Percentiles rank a stretch among this genome's conserved stretches.
phyloP scores from a whole-genome alignment of 495 filamentous ascomycete genomes.

The Aspergillus sclerotiicarbonarius region DNA sequence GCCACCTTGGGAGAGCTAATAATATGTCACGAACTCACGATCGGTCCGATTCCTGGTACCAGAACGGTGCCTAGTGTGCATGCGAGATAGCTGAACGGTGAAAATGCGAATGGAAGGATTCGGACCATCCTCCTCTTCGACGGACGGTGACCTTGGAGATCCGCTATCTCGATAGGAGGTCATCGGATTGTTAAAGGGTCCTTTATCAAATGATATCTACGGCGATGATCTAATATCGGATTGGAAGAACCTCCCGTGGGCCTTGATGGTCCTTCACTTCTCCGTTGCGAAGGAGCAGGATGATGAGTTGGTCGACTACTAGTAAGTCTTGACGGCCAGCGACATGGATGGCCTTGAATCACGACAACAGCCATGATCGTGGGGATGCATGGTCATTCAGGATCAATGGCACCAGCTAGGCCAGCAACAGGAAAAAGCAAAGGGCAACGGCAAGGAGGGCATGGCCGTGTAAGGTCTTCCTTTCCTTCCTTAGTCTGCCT shows the following conservation, averaged over 20 bases:
- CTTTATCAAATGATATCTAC: not conserved
- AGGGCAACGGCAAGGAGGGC: not conserved
- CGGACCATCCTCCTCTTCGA: no score
- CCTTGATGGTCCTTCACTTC: not conserved
- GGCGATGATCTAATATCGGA: not conserved
- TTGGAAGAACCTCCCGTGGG: not conserved
- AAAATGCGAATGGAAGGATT: not conserved
- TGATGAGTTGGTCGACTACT: no score
- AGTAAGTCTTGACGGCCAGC: no score
- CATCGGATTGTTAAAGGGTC: no score
- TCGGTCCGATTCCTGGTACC: slow-evolving; percentile 7
- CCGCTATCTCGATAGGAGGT: no score
- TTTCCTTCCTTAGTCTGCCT: not conserved
- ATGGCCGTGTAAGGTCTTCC: not conserved
- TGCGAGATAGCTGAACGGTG: no score
- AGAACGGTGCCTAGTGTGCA: slow-evolving; percentile 5
- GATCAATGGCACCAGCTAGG: not conserved
- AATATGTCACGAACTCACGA: slow-evolving; percentile 11
- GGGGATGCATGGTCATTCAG: not conserved
- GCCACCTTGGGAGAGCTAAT: slow-evolving; percentile 4
- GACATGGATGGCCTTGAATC: not conserved
- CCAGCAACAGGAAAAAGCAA: not conserved
- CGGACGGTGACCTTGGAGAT: no score
- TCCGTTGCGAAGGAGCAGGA: no score
- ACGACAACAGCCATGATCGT: not conserved